Base-by-base conservation (phyloP, 2,329 filamentous ascomycete genomes). In the Tympanopsis confertula region DNA sequence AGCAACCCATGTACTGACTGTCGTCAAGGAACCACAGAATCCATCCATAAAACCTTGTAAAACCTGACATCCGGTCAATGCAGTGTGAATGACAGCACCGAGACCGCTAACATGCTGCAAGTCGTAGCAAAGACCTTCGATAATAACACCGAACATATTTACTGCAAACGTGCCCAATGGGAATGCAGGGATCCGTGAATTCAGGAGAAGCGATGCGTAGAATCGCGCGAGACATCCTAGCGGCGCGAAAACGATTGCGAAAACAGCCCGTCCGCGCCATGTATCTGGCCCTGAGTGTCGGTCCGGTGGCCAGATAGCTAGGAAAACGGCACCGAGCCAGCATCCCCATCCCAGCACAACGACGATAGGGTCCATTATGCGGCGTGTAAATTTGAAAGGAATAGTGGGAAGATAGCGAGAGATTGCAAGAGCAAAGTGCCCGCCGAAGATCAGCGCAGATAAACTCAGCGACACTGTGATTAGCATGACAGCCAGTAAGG, bases 241-340 rank as follows among this genome's bases (percentile, higher is more conserved):
- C 0, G 80, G 80, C 2, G 78, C 74, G 49, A 84, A 82, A n/a
- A 79, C 69, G 33, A 78, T 58, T 0, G 78, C 72, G 47, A 82
- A 80, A n/a, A 82, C 53, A 3, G 68, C 75, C 38, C 71, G 62
- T 3, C 71, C 70, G 36, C 78, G 73, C 78, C 78, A 83, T 13
- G 59, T 59, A 33, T 74, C 65, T 3, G 53, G 47, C 5, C 42
- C 39, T 19, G 58, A 57, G 30, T 13, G 15, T 13, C 51, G 45
- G 43, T 74, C 66, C 0, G 75, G 74, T 0, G 77, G 74, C 51
- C 71, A 71, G 37, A 77, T 71, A 10, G 68, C 58, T 44, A 83
- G 59, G 39, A 80, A 53, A 5, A 80, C 51, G 1, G 77, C 69
- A 4, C 69, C 76, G 19, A 79, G 54, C 80, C 79, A 85, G 48